Percentiles rank a stretch among this genome's conserved stretches.
phyloP scores from a whole-genome alignment of 2,329 filamentous ascomycete genomes.

The Alternaria ethzedia region DNA sequence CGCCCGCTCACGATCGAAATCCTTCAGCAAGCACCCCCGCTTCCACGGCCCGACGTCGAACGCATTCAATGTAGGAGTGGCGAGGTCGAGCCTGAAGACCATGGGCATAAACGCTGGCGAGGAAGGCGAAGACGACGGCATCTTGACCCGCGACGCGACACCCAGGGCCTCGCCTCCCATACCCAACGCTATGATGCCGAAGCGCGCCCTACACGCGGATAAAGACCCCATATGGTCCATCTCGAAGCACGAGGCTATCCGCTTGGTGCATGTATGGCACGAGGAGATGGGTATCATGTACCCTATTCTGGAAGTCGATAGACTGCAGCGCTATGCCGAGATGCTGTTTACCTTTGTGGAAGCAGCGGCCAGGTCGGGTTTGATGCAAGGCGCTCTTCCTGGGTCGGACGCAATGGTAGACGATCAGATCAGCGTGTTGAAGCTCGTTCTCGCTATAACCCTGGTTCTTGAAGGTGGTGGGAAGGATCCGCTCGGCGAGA shows the following conservation, averaged over 20 bases:
- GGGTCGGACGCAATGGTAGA: constrained; percentile 67
- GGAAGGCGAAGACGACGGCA: constrained; percentile 67
- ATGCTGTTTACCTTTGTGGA: constrained; percentile 77
- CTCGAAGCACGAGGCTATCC: constrained; percentile 77
- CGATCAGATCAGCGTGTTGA: constrained; percentile 73
- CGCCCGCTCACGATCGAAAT: constrained; percentile 48
- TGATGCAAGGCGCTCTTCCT: constrained; percentile 61
- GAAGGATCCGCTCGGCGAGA: constrained; percentile 74
- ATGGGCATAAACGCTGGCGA: constrained; percentile 80
- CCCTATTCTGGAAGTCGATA: constrained; percentile 78
- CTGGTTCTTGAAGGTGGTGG: constrained; percentile 80
- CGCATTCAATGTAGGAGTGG: constrained; percentile 83
- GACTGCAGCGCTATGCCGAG: constrained; percentile 72
- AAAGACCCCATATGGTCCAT: constrained; percentile 84
- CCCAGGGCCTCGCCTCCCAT: constrained; percentile 55
- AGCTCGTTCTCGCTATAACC: constrained; percentile 81
- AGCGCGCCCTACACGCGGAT: constrained; percentile 49
- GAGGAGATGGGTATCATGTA: constrained; percentile 95
- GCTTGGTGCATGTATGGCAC: constrained; percentile 79
- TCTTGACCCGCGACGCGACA: constrained; percentile 60
- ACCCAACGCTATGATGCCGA: constrained; percentile 18
- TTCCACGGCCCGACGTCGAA: constrained; percentile 88
- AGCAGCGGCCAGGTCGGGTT: constrained; percentile 64
- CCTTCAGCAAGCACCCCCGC: constrained; percentile 60
- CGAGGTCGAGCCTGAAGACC: constrained; percentile 82